Percentiles rank a stretch among this genome's conserved stretches.
phyloP scores from a whole-genome alignment of 805 yeast genomes.

The Spathaspora hagerdaliae region DNA sequence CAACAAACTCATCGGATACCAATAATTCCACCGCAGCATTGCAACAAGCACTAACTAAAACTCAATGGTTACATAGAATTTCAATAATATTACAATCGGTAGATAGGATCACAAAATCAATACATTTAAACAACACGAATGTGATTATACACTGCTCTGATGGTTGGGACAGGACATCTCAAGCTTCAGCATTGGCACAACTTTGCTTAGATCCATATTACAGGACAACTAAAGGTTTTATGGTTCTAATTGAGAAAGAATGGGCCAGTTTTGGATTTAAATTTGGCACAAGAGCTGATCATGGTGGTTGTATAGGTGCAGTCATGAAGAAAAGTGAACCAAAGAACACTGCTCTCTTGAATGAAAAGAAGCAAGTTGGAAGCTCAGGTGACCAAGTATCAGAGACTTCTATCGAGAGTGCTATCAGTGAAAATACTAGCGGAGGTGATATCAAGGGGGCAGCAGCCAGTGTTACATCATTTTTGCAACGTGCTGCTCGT shows the following conservation, averaged over 20 bases:
- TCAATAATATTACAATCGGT: constrained; percentile 68
- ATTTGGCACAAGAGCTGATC: constrained; percentile 80
- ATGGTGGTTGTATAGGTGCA: constrained; percentile 51
- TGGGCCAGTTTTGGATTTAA: constrained; percentile 95
- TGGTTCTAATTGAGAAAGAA: constrained; percentile 82
- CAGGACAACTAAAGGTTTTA: constrained; percentile 85
- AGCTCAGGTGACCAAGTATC: background rate
- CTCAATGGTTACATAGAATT: constrained; percentile 78
- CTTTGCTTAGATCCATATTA: constrained; percentile 86
- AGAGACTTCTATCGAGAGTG: constrained; percentile 4
- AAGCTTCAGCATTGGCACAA: constrained; percentile 77
- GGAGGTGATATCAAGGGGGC: constrained; percentile 6
- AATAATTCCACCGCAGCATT: constrained; percentile 20
- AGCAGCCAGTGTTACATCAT: constrained; percentile 29
- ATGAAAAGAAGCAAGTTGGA: background rate
- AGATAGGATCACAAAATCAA: constrained; percentile 73
- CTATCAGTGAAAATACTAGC: background rate
- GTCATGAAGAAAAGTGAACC: constrained; percentile 16
- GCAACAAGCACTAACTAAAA: constrained; percentile 54
- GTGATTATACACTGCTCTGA: constrained; percentile 91
- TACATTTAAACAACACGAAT: constrained; percentile 79
- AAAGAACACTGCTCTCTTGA: background rate
- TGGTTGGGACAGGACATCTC: constrained; percentile 98
- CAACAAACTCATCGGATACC: constrained; percentile 8
- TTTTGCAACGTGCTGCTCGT: constrained; percentile 38